These are phyloP conservation scores for Exobasidium cylindrosporum DNA, from an alignment of 1,284 basidiomycete genomes.

Conservation along the genomic window DNA sequence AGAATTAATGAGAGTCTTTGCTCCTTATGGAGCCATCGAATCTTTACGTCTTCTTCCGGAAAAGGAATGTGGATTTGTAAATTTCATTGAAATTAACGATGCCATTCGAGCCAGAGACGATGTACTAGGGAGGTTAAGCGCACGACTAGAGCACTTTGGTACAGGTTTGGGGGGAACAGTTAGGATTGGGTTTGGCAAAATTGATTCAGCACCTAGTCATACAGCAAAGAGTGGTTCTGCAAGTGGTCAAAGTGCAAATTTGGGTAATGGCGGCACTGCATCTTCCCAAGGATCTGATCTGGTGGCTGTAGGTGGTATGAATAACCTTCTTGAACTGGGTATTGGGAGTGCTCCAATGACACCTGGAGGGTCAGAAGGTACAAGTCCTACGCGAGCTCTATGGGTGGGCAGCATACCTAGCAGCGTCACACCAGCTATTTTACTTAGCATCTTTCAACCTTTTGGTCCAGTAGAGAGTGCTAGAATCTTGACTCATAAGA, in stretches of 20 bases:
- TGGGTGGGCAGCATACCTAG: conserved; percentile 46
- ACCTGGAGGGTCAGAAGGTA: conserved; percentile 4
- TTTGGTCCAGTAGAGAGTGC: conserved; percentile 97
- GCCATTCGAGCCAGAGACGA: conserved; percentile 95
- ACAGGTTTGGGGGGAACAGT: conserved; percentile 66
- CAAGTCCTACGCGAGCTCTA: conserved; percentile 36
- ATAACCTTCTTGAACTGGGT: background rate
- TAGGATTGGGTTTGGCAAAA: conserved; percentile 95
- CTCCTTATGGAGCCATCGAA: conserved; percentile 93
- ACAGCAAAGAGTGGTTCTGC: background rate
- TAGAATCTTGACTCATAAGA: conserved; percentile 91
- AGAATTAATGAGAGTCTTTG: conserved; percentile 89
- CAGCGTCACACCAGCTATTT: conserved; percentile 51
- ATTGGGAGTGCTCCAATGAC: background rate
- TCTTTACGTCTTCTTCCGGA: conserved; percentile 88
- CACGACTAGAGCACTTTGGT: conserved; percentile 72
- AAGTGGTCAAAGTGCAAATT: background rate
- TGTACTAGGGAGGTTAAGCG: conserved; percentile 86
- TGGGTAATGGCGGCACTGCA: background rate
- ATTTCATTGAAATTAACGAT: conserved; percentile 90
- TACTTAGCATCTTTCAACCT: conserved; percentile 84
- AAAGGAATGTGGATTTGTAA: conserved; percentile 99
- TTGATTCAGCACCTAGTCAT: conserved; percentile 68
- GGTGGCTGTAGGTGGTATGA: background rate
- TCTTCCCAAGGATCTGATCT: background rate